Evolutionary conservation across 345 rosid genomes (phyloP).

Genomic region (Luvunga scandens): DNA sequence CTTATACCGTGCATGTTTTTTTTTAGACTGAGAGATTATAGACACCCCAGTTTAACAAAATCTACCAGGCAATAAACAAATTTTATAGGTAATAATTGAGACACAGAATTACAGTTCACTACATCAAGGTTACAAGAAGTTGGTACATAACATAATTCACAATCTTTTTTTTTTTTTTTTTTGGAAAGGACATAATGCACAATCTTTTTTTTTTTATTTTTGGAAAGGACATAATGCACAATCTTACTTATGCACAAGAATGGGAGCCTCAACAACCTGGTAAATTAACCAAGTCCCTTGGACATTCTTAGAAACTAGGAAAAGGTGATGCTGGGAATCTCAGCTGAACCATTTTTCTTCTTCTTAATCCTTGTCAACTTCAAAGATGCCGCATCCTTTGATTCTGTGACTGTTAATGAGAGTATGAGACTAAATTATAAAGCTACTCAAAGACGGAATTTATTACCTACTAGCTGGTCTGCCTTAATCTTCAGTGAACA

Average conservation of each 20-base stretch:
- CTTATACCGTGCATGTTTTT: background rate
- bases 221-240: background rate
- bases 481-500: background rate
- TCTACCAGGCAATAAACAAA: constrained; percentile 6
- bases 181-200: background rate
- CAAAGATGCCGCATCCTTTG: constrained; percentile 31
- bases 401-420: constrained; percentile 54
- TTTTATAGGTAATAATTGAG: background rate
- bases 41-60: constrained; percentile 1
- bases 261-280: background rate
- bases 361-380: constrained; percentile 65
- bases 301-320: constrained; percentile 72
- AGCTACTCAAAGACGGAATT: constrained; percentile 42
- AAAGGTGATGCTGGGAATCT: constrained; percentile 57
- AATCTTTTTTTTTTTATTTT: no score
- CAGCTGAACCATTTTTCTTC: constrained; percentile 44
- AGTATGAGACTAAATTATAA: constrained; percentile 74
- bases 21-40: background rate
- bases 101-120: background rate
- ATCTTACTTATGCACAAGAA: constrained; percentile 22
- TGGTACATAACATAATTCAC: background rate
- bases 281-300: constrained; percentile 71
- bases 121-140: constrained; percentile 13
- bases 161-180: no score
- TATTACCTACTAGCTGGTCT: background rate